Base-by-base conservation (phyloP, 768 basidiomycete genomes). In the Podaxis rugospora region DNA sequence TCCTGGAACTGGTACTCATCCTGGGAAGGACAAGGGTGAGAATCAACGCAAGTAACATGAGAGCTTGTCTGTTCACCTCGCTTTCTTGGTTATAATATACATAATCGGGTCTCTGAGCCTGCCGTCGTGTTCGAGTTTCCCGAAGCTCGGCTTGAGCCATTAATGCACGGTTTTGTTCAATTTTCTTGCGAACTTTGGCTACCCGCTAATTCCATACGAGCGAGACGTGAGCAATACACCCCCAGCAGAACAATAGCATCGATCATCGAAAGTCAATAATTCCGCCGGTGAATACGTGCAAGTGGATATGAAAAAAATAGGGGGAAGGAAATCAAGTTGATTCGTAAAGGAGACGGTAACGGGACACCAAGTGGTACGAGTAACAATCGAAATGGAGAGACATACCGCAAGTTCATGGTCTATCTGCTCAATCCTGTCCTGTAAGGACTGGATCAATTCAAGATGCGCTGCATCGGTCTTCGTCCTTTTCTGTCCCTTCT, bases 131-230 rank as follows among this genome's bases (percentile, higher is more conserved):
- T 62, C 92, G 82, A 27, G 90, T 93, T 72, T 87, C 85, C 63
- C 91, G 83, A 61, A 92, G 75, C 70, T 92, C 91, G 39, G 88
- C 85, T 70, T 92, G 90, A 18, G 86, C 89, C 64, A 87, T 75
- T 60, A 87, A 75, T 40, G 85, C 69, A 49, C 83, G 79, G 51
- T 80, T 81, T 69, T 90, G 85, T 68, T 92, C 86, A 52, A 90
- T 78, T 74, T 86, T 89, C 74, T 81, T 85, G 63, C 85, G 82
- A 23, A 79, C 84, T 68, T 82, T 87, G 69, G 86, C 84, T 42
- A 92, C 82, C 56, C 90, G 85, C 92, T 94, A 66, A 49, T 51
- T 25, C 4, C 7, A 23, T 18, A 18, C n/a, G n/a, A 44, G 16
- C 42, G 42, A 44, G 14, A 44, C 18, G 9, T 44, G 42, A 44